Evolutionary conservation across 441 rosid genomes (phyloP), one percentile per base, ranked within the genome.

Genomic region (Adansonia madagascariensis): DNA sequence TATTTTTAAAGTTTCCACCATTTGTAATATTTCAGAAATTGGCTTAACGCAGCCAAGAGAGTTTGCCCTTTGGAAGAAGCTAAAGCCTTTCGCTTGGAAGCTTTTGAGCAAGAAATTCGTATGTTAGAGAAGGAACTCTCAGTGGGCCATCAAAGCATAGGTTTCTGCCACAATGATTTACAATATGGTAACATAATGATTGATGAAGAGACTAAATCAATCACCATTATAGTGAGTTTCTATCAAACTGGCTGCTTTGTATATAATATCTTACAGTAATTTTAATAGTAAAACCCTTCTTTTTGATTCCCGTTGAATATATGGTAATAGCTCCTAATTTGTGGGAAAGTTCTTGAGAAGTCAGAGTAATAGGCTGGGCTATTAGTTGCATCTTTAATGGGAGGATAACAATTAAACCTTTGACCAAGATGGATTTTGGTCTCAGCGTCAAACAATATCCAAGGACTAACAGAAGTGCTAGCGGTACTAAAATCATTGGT

Each of bases 171-270:
- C 85, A 95, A 92, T 80, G 99, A 95, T 88, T 84, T 94, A 61
- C 97, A 94, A 78, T 95, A 91, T 86, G 99, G 97, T 22, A 95
- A 94, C 87, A 90, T 95, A 74, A 95, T 95, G 99, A 87, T 95
- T 27, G 97, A 91, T 73, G 98, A 95, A 86, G 84, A 82, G 82
- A 89, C 97, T 41, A 90, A 83, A 88, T 83, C 90, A 67, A 84
- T 95, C 71, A 95, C 99, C 78, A 85, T 92, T 84, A 93, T 95
- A 77, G 98, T 95, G 82, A 92, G 95, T 83, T 83, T 83, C 43
- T 81, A 67, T 73, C 64, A 63, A 56, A 2, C 57, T 53, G 50
- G 62, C 63, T 52, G 47, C 65, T 35, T 53, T 27, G 14, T 57
- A 18, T 77, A 14, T 72, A 50, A 63, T 70, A 64, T 59, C 7